Evolutionary conservation across 352 stramenopile species (phyloP), one percentile per base, ranked within the genome.

Genomic region (Globisporangium rhizosaccharum): DNA sequence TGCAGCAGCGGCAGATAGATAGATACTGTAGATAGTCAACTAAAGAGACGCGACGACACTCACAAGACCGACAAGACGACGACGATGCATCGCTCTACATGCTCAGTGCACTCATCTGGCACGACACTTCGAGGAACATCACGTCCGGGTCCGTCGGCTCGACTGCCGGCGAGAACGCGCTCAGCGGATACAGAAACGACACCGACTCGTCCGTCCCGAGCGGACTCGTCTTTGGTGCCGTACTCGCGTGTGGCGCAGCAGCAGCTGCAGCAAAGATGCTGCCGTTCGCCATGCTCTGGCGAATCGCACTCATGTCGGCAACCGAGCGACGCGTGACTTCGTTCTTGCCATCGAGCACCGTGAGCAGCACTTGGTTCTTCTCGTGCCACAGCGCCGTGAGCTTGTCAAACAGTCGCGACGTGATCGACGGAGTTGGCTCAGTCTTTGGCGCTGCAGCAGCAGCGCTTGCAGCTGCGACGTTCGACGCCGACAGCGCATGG

Each of bases 161-260:
- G 57, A 77, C 61, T 30, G 87, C 79, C 28, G 72, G 67, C 2
- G 75, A 75, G 59, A 91, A 92, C 18, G 82, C 85, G 46, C 79
- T 87, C 71, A 94, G 70, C n/a, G 85, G 85, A 60, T 94, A 94
- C 26, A 94, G 56, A 65, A 94, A 94, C 66, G 82, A 89, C 56
- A 94, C 73, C 51, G 82, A 85, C 72, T 87, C 72, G 50, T 79
- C 64, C 37, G 87, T 78, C 50, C 69, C 62, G 49, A 67, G 66
- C 23, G 68, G 66, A 50, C 15, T 61, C 56, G 56, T 70, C 69
- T 71, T 72, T 36, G 47, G 55, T 5, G 23, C 48, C 33, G 53
- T 20, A 26, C 18, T 51, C 28, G 37, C 36, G 36, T 56, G 65
- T 56, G 51, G 59, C 73, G 10, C 53, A 72, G 37, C 70, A 23